Percentiles rank a stretch among this genome's conserved stretches.
Evolutionary conservation across 2,329 filamentous ascomycete species (phyloP).

Genomic region (Fusarium sp.): DNA sequence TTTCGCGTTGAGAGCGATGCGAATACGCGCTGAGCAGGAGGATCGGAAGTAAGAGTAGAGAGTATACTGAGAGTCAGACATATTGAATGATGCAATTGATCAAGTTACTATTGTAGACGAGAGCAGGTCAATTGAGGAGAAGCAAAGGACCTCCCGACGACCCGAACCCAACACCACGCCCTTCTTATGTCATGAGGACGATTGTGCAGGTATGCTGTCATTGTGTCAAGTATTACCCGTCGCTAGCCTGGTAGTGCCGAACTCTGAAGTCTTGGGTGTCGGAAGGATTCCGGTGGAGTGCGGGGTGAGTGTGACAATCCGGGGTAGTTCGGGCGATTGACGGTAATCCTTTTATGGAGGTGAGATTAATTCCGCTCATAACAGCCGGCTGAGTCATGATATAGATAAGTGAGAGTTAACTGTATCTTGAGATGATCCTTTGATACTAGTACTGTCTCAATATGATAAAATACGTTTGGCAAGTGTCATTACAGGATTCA

Average conservation of each 20-base stretch:
- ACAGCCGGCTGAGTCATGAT: neutral
- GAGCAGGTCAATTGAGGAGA: no score
- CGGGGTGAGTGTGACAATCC: neutral
- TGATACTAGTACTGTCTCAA: neutral
- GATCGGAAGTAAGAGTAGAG: slow-evolving; percentile 70
- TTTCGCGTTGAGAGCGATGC: slow-evolving; percentile 67
- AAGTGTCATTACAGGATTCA: neutral
- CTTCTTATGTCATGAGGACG: slow-evolving; percentile 29
- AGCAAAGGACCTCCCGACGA: fast-evolving
- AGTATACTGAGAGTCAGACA: slow-evolving; percentile 43
- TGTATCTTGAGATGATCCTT: neutral
- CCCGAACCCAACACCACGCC: neutral
- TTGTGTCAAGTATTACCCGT: neutral
- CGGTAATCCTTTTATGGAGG: neutral
- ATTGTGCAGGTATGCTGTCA: neutral
- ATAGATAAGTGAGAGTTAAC: fast-evolving
- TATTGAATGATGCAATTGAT: neutral
- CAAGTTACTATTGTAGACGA: fast-evolving
- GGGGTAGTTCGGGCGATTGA: neutral
- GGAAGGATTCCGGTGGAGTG: slow-evolving; percentile 19
- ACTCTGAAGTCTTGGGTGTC: neutral
- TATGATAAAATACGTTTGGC: neutral
- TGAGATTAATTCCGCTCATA: neutral
- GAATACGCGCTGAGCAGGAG: slow-evolving; percentile 68
- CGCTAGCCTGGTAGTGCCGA: slow-evolving; percentile 31